Conservation (phyloP, 176 grass and related monocot genomes). For the Miscanthus lutarioriparius region DNA sequence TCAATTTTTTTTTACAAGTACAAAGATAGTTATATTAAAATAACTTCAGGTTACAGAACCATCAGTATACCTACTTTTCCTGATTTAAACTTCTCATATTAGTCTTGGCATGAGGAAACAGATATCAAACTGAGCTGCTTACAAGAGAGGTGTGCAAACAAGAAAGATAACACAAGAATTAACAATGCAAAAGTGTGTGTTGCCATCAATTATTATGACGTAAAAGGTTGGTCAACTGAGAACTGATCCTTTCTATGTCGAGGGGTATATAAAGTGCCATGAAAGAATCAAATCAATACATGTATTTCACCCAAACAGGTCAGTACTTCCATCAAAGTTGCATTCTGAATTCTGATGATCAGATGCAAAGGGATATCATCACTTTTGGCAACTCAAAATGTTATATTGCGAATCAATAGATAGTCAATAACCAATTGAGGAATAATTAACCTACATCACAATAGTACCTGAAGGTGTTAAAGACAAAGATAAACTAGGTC, state of each 20-base stretch:
- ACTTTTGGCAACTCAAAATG: neutral
- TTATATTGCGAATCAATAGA: neutral
- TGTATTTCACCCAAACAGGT: neutral
- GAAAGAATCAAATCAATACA: too few relatives aligned
- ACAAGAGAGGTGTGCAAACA: neutral
- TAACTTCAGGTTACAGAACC: slow-evolving; percentile 1
- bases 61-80: slow-evolving; percentile 1
- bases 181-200: neutral
- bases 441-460: neutral
- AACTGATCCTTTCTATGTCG: neutral
- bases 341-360: neutral
- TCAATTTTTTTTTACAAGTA: neutral
- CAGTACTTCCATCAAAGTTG: neutral
- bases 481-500: neutral
- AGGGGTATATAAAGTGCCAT: neutral
- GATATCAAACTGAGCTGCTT: neutral
- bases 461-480: neutral
- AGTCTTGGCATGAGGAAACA: neutral
- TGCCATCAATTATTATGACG: neutral
- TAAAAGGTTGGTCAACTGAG: neutral
- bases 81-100: neutral
- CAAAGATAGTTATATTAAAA: neutral
- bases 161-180: neutral
- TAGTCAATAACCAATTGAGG: neutral
- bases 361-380: neutral